Base-by-base conservation (phyloP, 2,329 filamentous ascomycete genomes). In the Colletotrichum zoysiae region DNA sequence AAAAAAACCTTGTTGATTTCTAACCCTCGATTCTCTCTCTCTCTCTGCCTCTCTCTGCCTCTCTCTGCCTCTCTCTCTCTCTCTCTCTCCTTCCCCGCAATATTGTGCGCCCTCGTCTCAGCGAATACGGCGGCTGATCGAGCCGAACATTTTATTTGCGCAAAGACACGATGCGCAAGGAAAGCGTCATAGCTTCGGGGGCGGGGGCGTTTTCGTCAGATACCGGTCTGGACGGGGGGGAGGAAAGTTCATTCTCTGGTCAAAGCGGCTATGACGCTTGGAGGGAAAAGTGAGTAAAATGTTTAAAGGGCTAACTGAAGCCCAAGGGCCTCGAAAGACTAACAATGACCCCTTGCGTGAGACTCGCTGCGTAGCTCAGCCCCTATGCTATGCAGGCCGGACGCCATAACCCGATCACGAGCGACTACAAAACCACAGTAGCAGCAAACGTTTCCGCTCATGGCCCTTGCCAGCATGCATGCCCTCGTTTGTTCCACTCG, bases 131-230 rank as follows among this genome's bases (percentile, higher is more conserved):
- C 30, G 42, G 42, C 58, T 48, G 44, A 26, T 48, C 46, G 30
- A 61, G 20, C 44, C 44, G 59, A 50, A 38, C 33, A 35, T 40
- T 30, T 35, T 44, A 23, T 38, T 18, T 9, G 4, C 18, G 30
- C n/a, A 26, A 18, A 26, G 44, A 14, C 12, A 50, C 46, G n/a
- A 42, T 61, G 59, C 59, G n/a, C 5, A 46, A 33, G 40, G 18
- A 14, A 61, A 50, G 67, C 56, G 48, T 46, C 18, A 12, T n/a
- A 7, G 46, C 46, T 48, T 48, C 8, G 16, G 40, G 18, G 35
- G 53, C 53, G 61, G 56, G 56, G 33, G 30, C 30, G 30, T 30
- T 59, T 61, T 61, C 67, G 40, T 67, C 63, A 60, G 42, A 62
- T 40, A 26, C 33, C 12, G 61, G 44, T 51, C 46, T 59, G n/a